A percentile compares a stretch with the other conserved stretches of the same genome.
Evolutionary conservation across 768 basidiomycete genomes (phyloP).

Genomic region (Tricholoma sp.): DNA sequence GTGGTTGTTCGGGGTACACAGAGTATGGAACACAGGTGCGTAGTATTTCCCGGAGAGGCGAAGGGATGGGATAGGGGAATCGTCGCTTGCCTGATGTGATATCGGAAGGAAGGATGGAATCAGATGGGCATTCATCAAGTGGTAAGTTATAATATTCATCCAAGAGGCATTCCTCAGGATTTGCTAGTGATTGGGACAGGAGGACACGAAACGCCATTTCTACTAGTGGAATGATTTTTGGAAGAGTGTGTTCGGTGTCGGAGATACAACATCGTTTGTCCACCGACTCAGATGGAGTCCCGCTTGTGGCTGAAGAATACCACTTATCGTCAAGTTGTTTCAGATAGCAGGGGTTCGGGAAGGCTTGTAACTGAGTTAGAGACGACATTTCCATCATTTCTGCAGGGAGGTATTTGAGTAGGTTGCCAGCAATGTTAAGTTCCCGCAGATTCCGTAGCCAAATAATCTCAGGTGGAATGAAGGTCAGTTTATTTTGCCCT

Average conservation of each 20-base stretch:
- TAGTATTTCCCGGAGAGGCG: constrained; percentile 26
- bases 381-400: constrained; percentile 58
- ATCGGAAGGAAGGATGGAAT: background rate
- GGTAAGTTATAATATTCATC: constrained; percentile 29
- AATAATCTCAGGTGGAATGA: constrained; percentile 60
- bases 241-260: constrained; percentile 13
- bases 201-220: constrained; percentile 32
- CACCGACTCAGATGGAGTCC: background rate
- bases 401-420: constrained; percentile 54
- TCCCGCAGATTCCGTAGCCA: constrained; percentile 48
- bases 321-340: background rate
- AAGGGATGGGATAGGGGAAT: constrained; percentile 19
- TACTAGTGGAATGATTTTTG: constrained; percentile 24
- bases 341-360: constrained; percentile 57
- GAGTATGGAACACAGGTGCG: constrained; percentile 35
- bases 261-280: constrained; percentile 20
- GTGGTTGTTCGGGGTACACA: constrained; percentile 20
- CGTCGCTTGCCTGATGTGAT: constrained; percentile 9
- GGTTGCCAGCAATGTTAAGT: constrained; percentile 59
- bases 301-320: constrained; percentile 7
- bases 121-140: constrained; percentile 17
- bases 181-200: constrained; percentile 20
- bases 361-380: constrained; percentile 40
- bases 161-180: constrained; percentile 22
- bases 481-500: constrained; percentile 55